Base-by-base conservation (phyloP, 768 basidiomycete genomes). In the Boletus insuetus region DNA sequence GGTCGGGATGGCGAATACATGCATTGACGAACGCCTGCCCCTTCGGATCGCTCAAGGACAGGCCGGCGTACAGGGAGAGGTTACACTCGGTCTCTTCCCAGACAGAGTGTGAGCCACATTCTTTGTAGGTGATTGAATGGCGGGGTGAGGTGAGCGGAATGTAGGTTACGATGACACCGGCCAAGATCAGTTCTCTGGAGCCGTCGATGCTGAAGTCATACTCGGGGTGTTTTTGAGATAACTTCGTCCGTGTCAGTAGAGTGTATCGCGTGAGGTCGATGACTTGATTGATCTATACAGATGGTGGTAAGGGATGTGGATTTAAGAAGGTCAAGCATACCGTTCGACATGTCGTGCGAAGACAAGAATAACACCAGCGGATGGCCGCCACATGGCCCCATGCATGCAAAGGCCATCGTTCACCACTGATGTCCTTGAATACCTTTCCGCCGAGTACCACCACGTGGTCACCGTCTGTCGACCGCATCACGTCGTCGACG, bases 381-480 rank as follows among this genome's bases (percentile, higher is more conserved):
- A 73, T 49, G 31, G 66, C 67, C 41, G 60, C 65, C 59, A 73
- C 60, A 37, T 73, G 73, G 8, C 71, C 70, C 73, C 73, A 73
- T 8, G 69, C 73, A 37, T 69, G 72, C 48, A 74, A 63, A 29
- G 73, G 69, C 66, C 67, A 71, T 24, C 58, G 46, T 50, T 59
- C 58, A n/a, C 59, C 59, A 32, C 69, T 67, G 37, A 54, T 12
- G 42, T 65, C 50, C 37, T 71, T 73, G 56, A 69, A 73, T n/a
- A 74, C 65, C 43, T 64, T 69, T 19, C 69, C 72, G 4, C 71
- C 72, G 17, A 73, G 64, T 19, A 73, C 58, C n/a, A 61, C 46
- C 16, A 73, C 55, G 29, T 66, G 65, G 14, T 72, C 73, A 19
- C 63, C 67, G 5, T 61, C 58, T 11, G 54, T 58, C 12, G 64